These are phyloP conservation scores for Colletotrichum sp. DNA, from an alignment of 2,329 filamentous ascomycete genomes.

Conservation along the genomic window DNA sequence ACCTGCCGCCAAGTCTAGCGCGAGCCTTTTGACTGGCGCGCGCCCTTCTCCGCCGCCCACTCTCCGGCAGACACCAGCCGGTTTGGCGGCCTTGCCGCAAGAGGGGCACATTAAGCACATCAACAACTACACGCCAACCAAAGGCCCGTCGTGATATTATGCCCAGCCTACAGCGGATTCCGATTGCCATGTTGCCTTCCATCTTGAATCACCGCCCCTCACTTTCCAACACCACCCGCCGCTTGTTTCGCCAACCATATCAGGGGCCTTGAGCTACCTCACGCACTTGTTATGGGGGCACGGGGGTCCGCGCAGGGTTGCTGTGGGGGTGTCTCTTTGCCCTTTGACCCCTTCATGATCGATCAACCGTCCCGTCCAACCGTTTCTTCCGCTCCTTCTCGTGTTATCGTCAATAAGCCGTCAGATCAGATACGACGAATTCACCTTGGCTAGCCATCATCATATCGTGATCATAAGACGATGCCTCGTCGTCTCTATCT, in stretches of 20 bases:
- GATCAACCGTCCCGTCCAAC: background rate
- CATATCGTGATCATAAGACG: background rate
- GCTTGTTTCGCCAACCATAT: background rate
- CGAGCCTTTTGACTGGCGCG: constrained; percentile 5
- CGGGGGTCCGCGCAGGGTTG: background rate
- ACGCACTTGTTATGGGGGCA: background rate
- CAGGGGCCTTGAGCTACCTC: background rate
- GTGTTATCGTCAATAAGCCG: background rate
- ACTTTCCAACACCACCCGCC: background rate
- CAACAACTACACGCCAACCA: background rate
- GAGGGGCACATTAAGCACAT: background rate
- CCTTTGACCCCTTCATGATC: background rate
- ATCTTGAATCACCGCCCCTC: background rate
- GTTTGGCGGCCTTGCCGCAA: constrained; percentile 13
- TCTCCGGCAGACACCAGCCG: constrained; percentile 18
- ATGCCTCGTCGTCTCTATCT: background rate
- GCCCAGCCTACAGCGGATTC: constrained; percentile 8
- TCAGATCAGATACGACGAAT: background rate
- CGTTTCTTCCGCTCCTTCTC: background rate
- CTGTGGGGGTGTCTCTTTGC: background rate
- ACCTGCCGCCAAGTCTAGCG: background rate
- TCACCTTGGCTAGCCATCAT: background rate
- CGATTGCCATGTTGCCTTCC: background rate
- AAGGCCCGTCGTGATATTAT: background rate
- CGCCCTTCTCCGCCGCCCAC: constrained; percentile 2